phyloP scores from a whole-genome alignment of 345 rosid species.

The Ceriops zippeliana region DNA sequence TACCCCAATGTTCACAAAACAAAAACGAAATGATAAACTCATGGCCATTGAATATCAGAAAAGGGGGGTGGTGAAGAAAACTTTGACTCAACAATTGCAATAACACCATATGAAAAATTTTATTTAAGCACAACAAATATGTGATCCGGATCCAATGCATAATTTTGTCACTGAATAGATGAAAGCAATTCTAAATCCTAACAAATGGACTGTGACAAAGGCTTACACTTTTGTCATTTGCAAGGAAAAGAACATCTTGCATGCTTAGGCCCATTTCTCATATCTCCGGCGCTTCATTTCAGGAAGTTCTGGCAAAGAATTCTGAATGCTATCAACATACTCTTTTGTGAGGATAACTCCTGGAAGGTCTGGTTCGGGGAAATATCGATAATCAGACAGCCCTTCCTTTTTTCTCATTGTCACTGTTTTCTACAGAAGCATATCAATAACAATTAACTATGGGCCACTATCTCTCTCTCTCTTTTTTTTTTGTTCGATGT shows the following conservation, averaged over 20 bases:
- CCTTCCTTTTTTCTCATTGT: conserved; percentile 98
- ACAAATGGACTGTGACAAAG: not conserved
- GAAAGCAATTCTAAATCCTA: not conserved
- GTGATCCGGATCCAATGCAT: not conserved
- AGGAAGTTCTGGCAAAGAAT: conserved; percentile 84
- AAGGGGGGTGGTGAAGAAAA: not conserved
- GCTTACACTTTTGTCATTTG: conserved; percentile 73
- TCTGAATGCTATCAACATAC: conserved; percentile 50
- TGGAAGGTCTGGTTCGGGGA: conserved; percentile 97
- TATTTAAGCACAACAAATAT: not conserved
- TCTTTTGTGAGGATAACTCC: conserved; percentile 69
- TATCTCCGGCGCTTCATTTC: conserved; percentile 81
- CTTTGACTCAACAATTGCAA: not conserved
- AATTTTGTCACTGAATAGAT: not conserved
- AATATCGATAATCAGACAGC: conserved; percentile 87
- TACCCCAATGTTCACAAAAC: not conserved
- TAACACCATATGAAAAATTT: not conserved
- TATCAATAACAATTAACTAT: conserved; percentile 15
- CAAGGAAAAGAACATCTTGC: conserved; percentile 96
- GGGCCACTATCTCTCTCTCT: too few relatives aligned
- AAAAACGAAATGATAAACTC: not conserved
- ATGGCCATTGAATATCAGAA: not conserved
- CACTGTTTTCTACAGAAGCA: conserved; percentile 62
- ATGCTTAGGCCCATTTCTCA: conserved; percentile 83
- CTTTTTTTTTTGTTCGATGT: not conserved